Evolutionary conservation across 225 moss, liverwort and hornwort species (phyloP), one percentile per base, ranked within the genome.

Genomic region (Climacium dendroides): DNA sequence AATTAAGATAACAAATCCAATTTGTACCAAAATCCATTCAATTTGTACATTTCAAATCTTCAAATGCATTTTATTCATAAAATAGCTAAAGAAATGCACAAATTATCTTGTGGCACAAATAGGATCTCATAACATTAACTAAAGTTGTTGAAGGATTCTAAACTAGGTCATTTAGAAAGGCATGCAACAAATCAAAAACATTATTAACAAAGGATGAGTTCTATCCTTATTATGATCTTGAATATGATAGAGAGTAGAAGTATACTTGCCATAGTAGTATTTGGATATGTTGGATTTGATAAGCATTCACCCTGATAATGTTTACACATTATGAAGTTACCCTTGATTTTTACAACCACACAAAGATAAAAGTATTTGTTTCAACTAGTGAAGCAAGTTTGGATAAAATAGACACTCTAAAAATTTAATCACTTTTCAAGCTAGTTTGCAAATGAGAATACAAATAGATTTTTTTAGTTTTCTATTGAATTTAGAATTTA

Each of bases 1-100:
- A 70, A 41, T 15, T 41, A 41, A 70, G 1, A 2, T 70, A 7
- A 15, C 3, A 5, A 0, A 41, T 15, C 1, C 2, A 15, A 41
- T 67, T 22, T n/a, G 22, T n/a, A 2, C 7, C 37, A n/a, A 66
- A 62, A n/a, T 6, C 6, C 20, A n/a, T 1, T 20, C 11, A n/a
- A n/a, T 66, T 64, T 35, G 11, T 12, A 67, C 4, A 67, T 67
- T 69, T 41, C 14, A 14, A 69, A 15, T 8, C 8, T 39, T 22
- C 22, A 35, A 19, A 34, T 35, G 10, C 19, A 18, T 1, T 19
- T 5, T 64, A 5, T 10, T 35, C 0, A 64, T 64, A n/a, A 0
- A 20, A 1, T 12, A 28, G n/a, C 20, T 66, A n/a, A 9, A 65
- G 3, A 35, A n/a, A n/a, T 1, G 6, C 2, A 66, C 7, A 66